A percentile compares a stretch with the other conserved stretches of the same genome.
Conservation (phyloP, 345 rosid genomes). For the Excoecaria agallocha region DNA sequence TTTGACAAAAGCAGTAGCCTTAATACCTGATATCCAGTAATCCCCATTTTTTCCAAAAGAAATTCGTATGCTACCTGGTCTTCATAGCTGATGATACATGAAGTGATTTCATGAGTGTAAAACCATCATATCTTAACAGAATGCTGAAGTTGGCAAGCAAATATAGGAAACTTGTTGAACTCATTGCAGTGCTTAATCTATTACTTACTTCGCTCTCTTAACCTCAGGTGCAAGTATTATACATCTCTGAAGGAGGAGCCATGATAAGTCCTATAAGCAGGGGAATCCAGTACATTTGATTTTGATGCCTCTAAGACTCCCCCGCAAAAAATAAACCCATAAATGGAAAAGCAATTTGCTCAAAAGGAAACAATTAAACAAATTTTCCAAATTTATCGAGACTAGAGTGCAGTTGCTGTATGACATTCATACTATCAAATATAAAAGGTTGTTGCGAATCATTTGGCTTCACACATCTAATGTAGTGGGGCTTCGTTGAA, state of each 20-base stretch:
- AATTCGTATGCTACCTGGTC: constrained; percentile 71
- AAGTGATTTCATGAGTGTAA: constrained; percentile 19
- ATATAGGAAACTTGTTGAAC: not conserved
- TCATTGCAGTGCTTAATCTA: constrained; percentile 7
- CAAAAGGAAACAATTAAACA: constrained; percentile 3
- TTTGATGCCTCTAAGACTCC: constrained; percentile 93
- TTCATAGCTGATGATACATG: constrained; percentile 49
- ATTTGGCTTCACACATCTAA: constrained; percentile 94
- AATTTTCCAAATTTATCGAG: constrained; percentile 43
- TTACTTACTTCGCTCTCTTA: constrained; percentile 53
- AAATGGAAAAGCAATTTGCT: constrained; percentile 19
- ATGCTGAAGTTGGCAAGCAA: constrained; percentile 21
- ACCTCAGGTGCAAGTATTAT: constrained; percentile 63
- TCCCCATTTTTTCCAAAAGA: constrained; percentile 63
- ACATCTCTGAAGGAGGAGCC: constrained; percentile 68
- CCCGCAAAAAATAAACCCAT: constrained; percentile 48
- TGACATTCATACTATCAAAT: constrained; percentile 58
- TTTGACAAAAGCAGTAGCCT: too few species aligned
- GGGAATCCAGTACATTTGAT: constrained; percentile 89
- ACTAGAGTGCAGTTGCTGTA: constrained; percentile 88
- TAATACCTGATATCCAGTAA: constrained; percentile 72
- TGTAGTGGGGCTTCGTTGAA: constrained; percentile 84
- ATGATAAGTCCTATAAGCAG: constrained; percentile 55
- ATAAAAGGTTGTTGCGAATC: constrained; percentile 52
- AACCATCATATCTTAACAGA: constrained; percentile 18